These are phyloP conservation scores for Inosperma sp. DNA, from an alignment of 768 basidiomycete genomes.

Conservation along the genomic window DNA sequence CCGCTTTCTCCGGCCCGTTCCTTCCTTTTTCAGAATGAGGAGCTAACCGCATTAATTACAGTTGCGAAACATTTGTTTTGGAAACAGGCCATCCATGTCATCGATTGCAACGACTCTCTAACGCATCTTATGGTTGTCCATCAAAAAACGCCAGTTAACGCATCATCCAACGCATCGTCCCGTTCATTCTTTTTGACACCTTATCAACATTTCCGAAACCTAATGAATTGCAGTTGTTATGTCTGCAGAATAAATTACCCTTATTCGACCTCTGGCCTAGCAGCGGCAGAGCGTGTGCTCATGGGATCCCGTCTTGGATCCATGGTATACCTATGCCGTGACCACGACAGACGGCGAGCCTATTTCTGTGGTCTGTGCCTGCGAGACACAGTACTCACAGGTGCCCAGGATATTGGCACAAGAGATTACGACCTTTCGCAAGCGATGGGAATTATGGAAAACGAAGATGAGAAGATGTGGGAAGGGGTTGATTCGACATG, in stretches of 20 bases:
- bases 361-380: conserved; percentile 68
- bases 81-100: conserved; percentile 54
- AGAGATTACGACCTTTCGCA: conserved; percentile 21
- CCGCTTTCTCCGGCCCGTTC: not conserved
- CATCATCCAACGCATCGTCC: conserved; percentile 32
- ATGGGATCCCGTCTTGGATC: conserved; percentile 37
- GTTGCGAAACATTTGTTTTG: conserved; percentile 71
- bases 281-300: conserved; percentile 43
- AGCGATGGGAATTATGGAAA: conserved; percentile 52
- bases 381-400: conserved; percentile 43
- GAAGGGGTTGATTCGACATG: conserved; percentile 64
- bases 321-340: conserved; percentile 50
- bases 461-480: conserved; percentile 70
- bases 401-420: conserved; percentile 22
- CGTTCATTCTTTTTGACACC: conserved; percentile 40
- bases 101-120: conserved; percentile 60
- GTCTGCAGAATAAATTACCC: conserved; percentile 71
- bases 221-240: conserved; percentile 50
- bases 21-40: conserved; percentile 2
- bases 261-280: conserved; percentile 45
- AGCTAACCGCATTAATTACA: conserved; percentile 27
- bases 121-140: conserved; percentile 45
- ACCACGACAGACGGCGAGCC: conserved; percentile 51
- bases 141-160: conserved; percentile 32
- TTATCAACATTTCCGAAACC: conserved; percentile 59